Conservation (phyloP, 2,329 filamentous ascomycete species). For the Paraphaeosphaeria sporulosa region DNA sequence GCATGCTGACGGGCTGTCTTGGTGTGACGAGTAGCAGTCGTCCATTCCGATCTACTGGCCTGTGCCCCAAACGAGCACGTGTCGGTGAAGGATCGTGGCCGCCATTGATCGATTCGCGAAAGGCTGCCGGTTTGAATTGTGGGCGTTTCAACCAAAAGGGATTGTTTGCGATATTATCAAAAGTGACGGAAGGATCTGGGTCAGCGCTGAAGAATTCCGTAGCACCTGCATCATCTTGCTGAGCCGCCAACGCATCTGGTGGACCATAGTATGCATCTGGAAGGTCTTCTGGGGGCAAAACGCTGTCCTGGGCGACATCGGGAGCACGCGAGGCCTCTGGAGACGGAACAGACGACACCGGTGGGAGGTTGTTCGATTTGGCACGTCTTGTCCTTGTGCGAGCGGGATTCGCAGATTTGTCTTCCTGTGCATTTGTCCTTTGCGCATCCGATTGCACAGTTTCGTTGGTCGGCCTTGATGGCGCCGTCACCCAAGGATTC, state of each 20-base stretch:
- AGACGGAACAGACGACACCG: conserved; percentile 6
- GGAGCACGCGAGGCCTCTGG: conserved; percentile 11
- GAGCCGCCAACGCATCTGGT: background rate
- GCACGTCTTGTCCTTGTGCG: background rate
- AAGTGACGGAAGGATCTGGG: conserved; percentile 20
- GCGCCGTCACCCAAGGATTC: conserved; percentile 43
- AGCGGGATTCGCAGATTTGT: background rate
- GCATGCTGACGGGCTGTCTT: conserved; percentile 20
- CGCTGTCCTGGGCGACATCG: background rate
- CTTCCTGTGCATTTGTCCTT: background rate
- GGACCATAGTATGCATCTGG: background rate
- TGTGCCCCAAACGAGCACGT: conserved; percentile 19
- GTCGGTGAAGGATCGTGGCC: conserved; percentile 32
- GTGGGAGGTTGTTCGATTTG: background rate
- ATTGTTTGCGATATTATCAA: conserved; percentile 24
- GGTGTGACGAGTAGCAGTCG: conserved; percentile 27
- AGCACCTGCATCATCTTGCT: conserved; percentile 15
- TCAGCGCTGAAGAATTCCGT: conserved; percentile 31
- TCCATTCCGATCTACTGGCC: conserved; percentile 13
- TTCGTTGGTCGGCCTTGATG: conserved; percentile 13
- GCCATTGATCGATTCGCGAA: conserved; percentile 16
- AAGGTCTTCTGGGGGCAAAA: background rate
- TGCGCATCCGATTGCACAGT: background rate
- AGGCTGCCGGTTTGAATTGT: conserved; percentile 14
- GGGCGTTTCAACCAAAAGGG: conserved; percentile 36